These are phyloP conservation scores for Alternaria sp. DNA, from an alignment of 2,329 filamentous ascomycete species.

Conservation along the genomic window DNA sequence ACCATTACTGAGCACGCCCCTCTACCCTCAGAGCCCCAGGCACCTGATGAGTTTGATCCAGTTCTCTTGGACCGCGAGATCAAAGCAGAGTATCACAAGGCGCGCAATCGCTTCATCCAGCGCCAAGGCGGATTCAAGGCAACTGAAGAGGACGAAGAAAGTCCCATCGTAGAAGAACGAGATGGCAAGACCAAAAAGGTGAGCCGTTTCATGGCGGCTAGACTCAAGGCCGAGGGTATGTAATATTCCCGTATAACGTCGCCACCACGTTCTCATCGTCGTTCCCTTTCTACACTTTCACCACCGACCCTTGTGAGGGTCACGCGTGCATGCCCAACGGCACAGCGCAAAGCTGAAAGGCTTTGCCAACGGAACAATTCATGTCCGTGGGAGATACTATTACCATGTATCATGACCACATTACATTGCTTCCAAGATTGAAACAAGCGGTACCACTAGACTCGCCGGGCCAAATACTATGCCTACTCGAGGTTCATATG, in stretches of 20 bases:
- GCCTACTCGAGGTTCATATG: slow-evolving; percentile 38
- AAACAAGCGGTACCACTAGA: slow-evolving; percentile 38
- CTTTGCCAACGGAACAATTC: slow-evolving; percentile 35
- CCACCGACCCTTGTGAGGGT: neutral
- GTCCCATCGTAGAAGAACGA: slow-evolving; percentile 70
- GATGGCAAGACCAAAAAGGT: slow-evolving; percentile 65
- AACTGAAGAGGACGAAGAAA: slow-evolving; percentile 69
- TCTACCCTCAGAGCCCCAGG: slow-evolving; percentile 42
- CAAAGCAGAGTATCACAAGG: slow-evolving; percentile 79
- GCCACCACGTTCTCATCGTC: neutral
- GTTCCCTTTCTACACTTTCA: neutral
- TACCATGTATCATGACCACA: slow-evolving; percentile 45
- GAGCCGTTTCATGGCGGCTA: slow-evolving; percentile 76
- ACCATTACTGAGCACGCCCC: slow-evolving; percentile 61
- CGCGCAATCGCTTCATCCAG: slow-evolving; percentile 83
- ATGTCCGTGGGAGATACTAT: slow-evolving; percentile 48
- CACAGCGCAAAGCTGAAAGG: neutral
- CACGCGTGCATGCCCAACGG: neutral
- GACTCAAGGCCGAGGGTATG: slow-evolving; percentile 53
- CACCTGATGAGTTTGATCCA: slow-evolving; percentile 66
- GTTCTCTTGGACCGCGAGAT: slow-evolving; percentile 77
- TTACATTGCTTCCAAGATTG: slow-evolving; percentile 48
- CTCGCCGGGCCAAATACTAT: slow-evolving; percentile 34
- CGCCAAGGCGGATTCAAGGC: slow-evolving; percentile 79
- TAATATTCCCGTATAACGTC: slow-evolving; percentile 15